phyloP scores from a whole-genome alignment of 2,329 filamentous ascomycete genomes.

The Fusarium nygamai region DNA sequence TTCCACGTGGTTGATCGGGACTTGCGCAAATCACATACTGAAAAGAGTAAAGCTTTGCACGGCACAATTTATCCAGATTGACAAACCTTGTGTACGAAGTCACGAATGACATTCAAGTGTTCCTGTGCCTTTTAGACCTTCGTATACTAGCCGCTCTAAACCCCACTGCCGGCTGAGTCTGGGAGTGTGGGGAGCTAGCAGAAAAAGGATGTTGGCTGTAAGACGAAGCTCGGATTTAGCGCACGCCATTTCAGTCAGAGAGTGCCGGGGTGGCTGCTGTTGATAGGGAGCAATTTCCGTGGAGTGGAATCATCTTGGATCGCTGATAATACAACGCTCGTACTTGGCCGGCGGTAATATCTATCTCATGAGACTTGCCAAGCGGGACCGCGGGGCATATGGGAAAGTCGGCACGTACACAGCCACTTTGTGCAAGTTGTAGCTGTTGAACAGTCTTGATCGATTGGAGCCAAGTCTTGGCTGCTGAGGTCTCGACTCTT shows the following conservation, averaged over 20 bases:
- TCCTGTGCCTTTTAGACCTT: background rate
- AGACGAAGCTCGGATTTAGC: background rate
- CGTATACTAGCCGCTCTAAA: conserved; percentile 7
- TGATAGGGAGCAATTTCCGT: conserved; percentile 7
- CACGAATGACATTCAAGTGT: conserved; percentile 15
- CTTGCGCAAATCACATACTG: conserved; percentile 11
- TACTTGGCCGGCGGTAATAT: conserved; percentile 22
- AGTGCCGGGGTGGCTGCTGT: background rate
- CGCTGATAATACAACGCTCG: conserved; percentile 6
- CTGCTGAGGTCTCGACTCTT: conserved; percentile 42
- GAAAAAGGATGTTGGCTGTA: background rate
- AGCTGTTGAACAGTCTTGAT: conserved; percentile 22
- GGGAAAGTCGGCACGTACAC: conserved; percentile 39
- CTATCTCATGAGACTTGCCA: conserved; percentile 33
- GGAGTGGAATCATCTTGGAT: conserved; percentile 1
- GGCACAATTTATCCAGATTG: background rate
- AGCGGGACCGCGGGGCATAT: conserved; percentile 33
- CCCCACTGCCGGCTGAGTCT: conserved; percentile 4
- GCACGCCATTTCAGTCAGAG: background rate
- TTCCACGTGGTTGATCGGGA: conserved; percentile 24
- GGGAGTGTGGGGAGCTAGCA: background rate
- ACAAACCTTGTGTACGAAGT: conserved; percentile 5
- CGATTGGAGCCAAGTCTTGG: conserved; percentile 43
- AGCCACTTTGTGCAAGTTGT: conserved; percentile 25
- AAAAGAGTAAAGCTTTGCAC: conserved; percentile 14